Evolutionary conservation across 257 asterid genomes (phyloP), one percentile per base, ranked within the genome.

Genomic region (Fraxinus americana): DNA sequence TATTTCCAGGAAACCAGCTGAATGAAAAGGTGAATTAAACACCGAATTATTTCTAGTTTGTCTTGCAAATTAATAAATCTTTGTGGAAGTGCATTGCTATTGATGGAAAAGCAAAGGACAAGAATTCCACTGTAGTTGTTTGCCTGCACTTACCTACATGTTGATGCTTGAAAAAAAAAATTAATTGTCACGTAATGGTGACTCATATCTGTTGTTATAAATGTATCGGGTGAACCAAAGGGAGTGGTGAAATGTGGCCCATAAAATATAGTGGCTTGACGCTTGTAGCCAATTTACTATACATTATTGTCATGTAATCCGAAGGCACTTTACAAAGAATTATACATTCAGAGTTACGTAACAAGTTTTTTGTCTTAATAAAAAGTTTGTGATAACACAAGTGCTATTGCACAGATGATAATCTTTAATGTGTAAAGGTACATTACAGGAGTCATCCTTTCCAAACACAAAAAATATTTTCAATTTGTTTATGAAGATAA

Each of bases 1-100:
- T 95, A 63, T 86, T 85, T 85, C 99, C 99, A 0, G 89, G 85
- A 75, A 79, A 80, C 72, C 82, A 86, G 88, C 86, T 85, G 85
- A 75, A 80, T 73, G 82, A 66, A 78, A 90, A 88, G 96, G 98
- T 92, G 59, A 63, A 78, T 76, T 70, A 38, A 67, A 77, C 11
- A 59, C 72, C 39, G 74, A 71, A 70, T 65, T 70, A 10, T 63
- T 72, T 74, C 80, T 39, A 71, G 39, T 32, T 36, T 69, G n/a
- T 25, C 6, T 73, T 65, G 74, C n/a, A 39, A 35, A 67, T 36
- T 78, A 78, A 41, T 63, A 59, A 45, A 39, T 36, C 57, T 63
- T 78, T 70, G 68, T 70, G 69, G 69, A 23, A 63, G 35, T 14
- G 16, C 10, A 63, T 63, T 63, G 35, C n/a, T 63, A 8, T 63